Percentiles rank a stretch among this genome's conserved stretches.
Evolutionary conservation across 495 filamentous ascomycete species (phyloP).

Genomic region (Cenococcum geophilum): DNA sequence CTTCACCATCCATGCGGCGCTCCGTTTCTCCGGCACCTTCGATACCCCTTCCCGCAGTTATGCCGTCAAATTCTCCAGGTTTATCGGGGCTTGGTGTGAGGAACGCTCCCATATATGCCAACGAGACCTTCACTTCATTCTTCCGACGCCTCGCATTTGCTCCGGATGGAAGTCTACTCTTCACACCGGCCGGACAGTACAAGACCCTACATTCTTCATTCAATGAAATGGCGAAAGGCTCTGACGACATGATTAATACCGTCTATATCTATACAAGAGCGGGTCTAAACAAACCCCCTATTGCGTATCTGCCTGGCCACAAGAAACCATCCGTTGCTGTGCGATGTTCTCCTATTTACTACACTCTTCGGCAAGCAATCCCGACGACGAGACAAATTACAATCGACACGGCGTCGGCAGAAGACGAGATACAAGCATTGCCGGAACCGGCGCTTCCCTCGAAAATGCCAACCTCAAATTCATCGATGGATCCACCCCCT

Average conservation of each 20-base stretch:
- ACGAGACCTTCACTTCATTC: conserved; percentile 95
- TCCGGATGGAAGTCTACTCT: conserved; percentile 87
- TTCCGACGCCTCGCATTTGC: conserved; percentile 92
- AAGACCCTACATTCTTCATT: conserved; percentile 68
- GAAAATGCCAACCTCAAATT: conserved; percentile 48
- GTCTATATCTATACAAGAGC: conserved; percentile 97
- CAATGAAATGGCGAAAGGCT: conserved; percentile 61
- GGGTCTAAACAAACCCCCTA: conserved; percentile 92
- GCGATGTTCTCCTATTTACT: conserved; percentile 85
- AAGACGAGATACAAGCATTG: conserved; percentile 73
- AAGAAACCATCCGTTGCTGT: conserved; percentile 98
- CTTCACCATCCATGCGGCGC: conserved; percentile 72
- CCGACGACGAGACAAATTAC: conserved; percentile 75
- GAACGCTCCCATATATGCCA: conserved; percentile 90
- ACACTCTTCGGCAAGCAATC: conserved; percentile 62
- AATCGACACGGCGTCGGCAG: conserved; percentile 82
- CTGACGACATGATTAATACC: conserved; percentile 88
- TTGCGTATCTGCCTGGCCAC: conserved; percentile 94
- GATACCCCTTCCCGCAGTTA: conserved; percentile 91
- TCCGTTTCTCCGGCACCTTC: conserved; percentile 96
- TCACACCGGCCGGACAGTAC: conserved; percentile 95
- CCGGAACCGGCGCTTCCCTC: conserved; percentile 72
- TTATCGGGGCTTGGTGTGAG: conserved; percentile 55
- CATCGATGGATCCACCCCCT: conserved; percentile 78
- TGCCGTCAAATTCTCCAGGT: conserved; percentile 74